A percentile compares a stretch with the other conserved stretches of the same genome.
Evolutionary conservation across 2,329 filamentous ascomycete genomes (phyloP).

Genomic region (Arthroderma sp.): DNA sequence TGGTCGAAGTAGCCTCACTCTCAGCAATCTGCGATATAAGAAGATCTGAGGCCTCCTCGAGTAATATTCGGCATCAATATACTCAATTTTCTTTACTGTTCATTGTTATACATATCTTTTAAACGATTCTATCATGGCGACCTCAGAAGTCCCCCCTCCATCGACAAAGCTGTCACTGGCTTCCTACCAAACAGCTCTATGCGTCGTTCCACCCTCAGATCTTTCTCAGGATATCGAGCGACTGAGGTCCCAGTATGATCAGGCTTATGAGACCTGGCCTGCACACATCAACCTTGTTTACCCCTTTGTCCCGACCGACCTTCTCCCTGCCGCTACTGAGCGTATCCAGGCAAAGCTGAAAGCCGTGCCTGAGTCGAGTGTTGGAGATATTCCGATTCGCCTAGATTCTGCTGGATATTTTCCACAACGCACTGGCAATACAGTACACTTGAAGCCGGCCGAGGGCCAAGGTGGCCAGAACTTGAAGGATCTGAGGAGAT

Average conservation of each 20-base stretch:
- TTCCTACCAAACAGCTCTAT: conserved; percentile 48
- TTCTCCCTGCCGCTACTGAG: conserved; percentile 33
- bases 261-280: conserved; percentile 48
- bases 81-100: too few relatives aligned
- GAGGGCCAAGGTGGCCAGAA: conserved; percentile 3
- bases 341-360: conserved; percentile 26
- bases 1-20: too few relatives aligned
- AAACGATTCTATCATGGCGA: background rate
- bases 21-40: too few relatives aligned
- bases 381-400: background rate
- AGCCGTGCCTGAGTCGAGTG: background rate
- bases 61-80: too few relatives aligned
- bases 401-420: conserved; percentile 32
- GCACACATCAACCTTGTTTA: conserved; percentile 55
- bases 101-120: too few relatives aligned
- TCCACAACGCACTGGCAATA: conserved; percentile 37
- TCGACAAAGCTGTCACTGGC: conserved; percentile 7
- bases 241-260: conserved; percentile 51
- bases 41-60: too few relatives aligned
- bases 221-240: conserved; percentile 39
- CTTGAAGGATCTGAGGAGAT: conserved; percentile 24
- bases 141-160: background rate
- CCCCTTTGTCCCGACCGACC: conserved; percentile 45
- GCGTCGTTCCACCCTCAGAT: conserved; percentile 41
- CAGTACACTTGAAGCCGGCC: conserved; percentile 30